These are phyloP conservation scores for Xylaria polymorpha DNA, from an alignment of 2,329 filamentous ascomycete genomes.

Conservation along the genomic window DNA sequence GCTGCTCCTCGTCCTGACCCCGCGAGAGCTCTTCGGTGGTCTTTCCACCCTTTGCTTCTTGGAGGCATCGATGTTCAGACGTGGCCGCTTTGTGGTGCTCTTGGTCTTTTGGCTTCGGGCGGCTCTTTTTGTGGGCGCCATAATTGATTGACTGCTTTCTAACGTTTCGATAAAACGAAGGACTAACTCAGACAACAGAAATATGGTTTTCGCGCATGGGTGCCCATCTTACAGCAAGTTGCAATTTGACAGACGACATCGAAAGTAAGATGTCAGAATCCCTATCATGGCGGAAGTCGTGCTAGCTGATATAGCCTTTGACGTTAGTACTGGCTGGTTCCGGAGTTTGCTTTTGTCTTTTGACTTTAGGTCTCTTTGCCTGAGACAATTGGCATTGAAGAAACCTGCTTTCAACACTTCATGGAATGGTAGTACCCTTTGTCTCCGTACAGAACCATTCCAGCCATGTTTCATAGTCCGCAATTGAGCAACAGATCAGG, in stretches of 20 bases:
- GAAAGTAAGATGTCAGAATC: background rate
- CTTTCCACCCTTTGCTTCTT: background rate
- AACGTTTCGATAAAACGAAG: background rate
- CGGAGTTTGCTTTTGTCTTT: constrained; percentile 11
- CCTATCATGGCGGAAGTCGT: background rate
- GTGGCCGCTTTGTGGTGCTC: constrained; percentile 13
- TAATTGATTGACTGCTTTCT: background rate
- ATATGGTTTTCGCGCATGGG: background rate
- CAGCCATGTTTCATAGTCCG: background rate
- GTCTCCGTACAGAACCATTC: constrained; percentile 11
- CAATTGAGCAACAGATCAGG: background rate
- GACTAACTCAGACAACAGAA: background rate
- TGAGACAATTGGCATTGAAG: constrained; percentile 28
- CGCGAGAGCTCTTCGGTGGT: background rate
- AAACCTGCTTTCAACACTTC: constrained; percentile 30
- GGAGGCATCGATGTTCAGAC: background rate
- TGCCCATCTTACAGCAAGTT: constrained; percentile 10
- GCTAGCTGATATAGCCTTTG: constrained; percentile 31
- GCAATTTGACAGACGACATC: background rate
- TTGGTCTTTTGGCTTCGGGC: background rate
- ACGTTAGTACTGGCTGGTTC: constrained; percentile 14
- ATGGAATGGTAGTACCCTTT: constrained; percentile 17
- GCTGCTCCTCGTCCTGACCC: background rate
- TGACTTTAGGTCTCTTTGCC: constrained; percentile 7
- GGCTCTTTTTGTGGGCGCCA: constrained; percentile 22